Evolutionary conservation across 495 filamentous ascomycete genomes (phyloP).

Genomic region (Collariella sp.): DNA sequence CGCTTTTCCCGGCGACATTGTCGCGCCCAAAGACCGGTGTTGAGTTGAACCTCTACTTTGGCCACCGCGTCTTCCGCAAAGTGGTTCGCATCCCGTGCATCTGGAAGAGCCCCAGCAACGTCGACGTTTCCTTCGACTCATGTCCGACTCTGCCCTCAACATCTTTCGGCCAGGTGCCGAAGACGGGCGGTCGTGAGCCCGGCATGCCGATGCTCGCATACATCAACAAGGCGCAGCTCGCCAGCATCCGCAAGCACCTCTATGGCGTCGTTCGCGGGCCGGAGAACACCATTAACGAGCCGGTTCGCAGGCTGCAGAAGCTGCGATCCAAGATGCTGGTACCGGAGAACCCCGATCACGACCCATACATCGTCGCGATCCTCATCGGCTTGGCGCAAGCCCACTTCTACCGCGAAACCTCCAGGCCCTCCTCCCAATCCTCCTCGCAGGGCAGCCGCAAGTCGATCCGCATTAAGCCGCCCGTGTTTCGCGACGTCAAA

Average conservation of each 20-base stretch:
- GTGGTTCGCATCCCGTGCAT: constrained; percentile 29
- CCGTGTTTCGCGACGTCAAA: constrained; percentile 29
- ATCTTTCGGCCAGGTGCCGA: constrained; percentile 12
- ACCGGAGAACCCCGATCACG: constrained; percentile 33
- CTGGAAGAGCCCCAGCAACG: constrained; percentile 24
- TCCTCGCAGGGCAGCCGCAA: constrained; percentile 11
- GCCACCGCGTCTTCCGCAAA: constrained; percentile 20
- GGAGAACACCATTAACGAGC: constrained; percentile 20
- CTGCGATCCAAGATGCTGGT: constrained; percentile 32
- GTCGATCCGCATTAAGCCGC: constrained; percentile 5
- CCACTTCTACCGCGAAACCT: constrained; percentile 27
- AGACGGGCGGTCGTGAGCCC: neutral
- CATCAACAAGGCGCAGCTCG: constrained; percentile 29
- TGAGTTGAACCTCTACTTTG: constrained; percentile 34
- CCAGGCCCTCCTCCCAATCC: constrained; percentile 10
- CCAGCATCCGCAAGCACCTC: constrained; percentile 26
- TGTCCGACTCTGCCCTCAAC: constrained; percentile 23
- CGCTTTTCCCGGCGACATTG: constrained; percentile 29
- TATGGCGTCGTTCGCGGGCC: constrained; percentile 27
- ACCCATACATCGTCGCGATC: constrained; percentile 34
- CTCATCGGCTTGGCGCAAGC: constrained; percentile 42
- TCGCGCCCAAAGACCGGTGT: constrained; percentile 15
- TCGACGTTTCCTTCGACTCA: constrained; percentile 30
- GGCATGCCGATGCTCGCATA: constrained; percentile 34
- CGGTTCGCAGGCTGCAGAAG: constrained; percentile 29